Conservation (phyloP, 1,284 basidiomycete genomes). For the Cutaneotrichosporon cavernicola region DNA sequence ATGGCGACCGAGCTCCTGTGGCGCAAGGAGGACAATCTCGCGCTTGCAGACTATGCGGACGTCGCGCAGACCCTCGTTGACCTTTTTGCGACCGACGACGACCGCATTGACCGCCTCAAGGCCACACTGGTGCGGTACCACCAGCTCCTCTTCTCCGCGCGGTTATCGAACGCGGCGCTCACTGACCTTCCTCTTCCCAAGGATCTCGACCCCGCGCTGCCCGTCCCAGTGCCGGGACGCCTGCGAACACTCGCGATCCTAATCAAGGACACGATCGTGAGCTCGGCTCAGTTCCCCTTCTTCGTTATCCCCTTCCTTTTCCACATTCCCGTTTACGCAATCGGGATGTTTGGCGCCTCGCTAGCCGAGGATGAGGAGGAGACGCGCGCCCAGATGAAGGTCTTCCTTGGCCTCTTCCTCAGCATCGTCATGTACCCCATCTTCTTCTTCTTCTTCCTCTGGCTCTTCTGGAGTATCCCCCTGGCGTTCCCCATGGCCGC, state of each 20-base stretch:
- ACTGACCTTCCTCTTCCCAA: slow-evolving; percentile 66
- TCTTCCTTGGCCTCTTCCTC: slow-evolving; percentile 75
- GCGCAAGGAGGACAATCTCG: slow-evolving; percentile 70
- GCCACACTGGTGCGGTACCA: slow-evolving; percentile 78
- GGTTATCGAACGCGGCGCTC: slow-evolving; percentile 77
- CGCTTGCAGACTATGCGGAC: slow-evolving; percentile 72
- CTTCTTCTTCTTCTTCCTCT: slow-evolving; percentile 77
- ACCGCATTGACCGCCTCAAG: slow-evolving; percentile 63
- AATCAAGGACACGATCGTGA: slow-evolving; percentile 70
- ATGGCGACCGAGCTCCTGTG: slow-evolving; percentile 89
- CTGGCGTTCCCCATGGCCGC: slow-evolving; percentile 58
- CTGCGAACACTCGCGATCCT: slow-evolving; percentile 74
- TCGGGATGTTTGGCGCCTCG: slow-evolving; percentile 69
- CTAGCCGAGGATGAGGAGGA: slow-evolving; percentile 78
- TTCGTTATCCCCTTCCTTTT: slow-evolving; percentile 79
- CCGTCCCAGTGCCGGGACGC: slow-evolving; percentile 73
- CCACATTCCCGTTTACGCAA: slow-evolving; percentile 77
- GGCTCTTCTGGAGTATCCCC: slow-evolving; percentile 68
- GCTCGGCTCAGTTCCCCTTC: slow-evolving; percentile 73
- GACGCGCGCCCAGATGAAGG: slow-evolving; percentile 88
- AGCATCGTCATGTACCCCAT: slow-evolving; percentile 74
- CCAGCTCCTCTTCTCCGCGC: slow-evolving; percentile 75
- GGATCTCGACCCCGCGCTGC: slow-evolving; percentile 70
- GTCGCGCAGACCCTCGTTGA: slow-evolving; percentile 89
- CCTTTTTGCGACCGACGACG: slow-evolving; percentile 67